Percentiles rank a stretch among this genome's conserved stretches.
These are phyloP conservation scores for Trametes punicea DNA, from an alignment of 768 basidiomycete species.

Conservation along the genomic window DNA sequence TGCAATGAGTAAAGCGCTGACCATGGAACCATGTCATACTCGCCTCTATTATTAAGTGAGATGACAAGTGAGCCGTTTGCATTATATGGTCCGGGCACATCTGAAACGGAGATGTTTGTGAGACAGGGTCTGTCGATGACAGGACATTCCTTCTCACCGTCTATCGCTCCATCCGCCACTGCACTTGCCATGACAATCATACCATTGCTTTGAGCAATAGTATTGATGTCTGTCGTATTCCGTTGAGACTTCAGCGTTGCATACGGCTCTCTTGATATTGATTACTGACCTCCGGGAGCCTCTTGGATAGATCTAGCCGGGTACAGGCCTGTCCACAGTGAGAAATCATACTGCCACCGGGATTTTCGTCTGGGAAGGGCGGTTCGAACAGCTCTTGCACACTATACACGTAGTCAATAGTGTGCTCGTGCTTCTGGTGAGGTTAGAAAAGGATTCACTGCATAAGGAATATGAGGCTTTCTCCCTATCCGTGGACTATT, in stretches of 20 bases:
- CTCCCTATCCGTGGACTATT: background rate
- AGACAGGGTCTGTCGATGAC: no score
- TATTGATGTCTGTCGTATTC: slow-evolving; percentile 43
- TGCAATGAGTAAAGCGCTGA: background rate
- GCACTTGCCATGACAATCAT: slow-evolving; percentile 45
- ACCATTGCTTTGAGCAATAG: slow-evolving; percentile 44
- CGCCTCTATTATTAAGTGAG: background rate
- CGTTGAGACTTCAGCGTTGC: background rate
- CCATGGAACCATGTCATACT: background rate
- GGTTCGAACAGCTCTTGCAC: background rate
- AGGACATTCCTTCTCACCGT: background rate
- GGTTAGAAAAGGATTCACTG: background rate
- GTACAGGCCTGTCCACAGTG: background rate
- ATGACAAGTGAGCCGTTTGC: slow-evolving; percentile 8
- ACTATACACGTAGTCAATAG: background rate
- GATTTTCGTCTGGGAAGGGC: background rate
- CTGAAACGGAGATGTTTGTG: background rate
- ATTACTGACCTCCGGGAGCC: background rate
- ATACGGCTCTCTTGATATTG: background rate
- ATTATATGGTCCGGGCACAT: slow-evolving; percentile 12
- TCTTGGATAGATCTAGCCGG: background rate
- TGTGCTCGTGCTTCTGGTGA: background rate
- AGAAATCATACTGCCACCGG: background rate
- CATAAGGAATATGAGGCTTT: background rate
- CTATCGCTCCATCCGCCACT: slow-evolving; percentile 39